Evolutionary conservation across 495 filamentous ascomycete genomes (phyloP).

Genomic region (Xylaria flabelliformis): DNA sequence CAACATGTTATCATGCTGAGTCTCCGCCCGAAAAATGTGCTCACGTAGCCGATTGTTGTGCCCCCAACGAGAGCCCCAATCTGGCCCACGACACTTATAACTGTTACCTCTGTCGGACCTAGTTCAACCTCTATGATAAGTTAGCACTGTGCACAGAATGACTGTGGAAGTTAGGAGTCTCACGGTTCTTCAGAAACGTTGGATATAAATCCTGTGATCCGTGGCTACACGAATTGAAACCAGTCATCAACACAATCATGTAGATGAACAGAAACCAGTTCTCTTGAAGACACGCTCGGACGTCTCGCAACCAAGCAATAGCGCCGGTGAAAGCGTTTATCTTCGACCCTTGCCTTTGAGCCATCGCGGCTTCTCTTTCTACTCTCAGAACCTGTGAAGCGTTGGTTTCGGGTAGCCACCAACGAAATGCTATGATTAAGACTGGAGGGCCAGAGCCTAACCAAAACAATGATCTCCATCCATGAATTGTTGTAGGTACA

Average conservation of each 20-base stretch:
- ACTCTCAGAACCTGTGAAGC: conserved; percentile 29
- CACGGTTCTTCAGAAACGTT: conserved; percentile 71
- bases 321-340: conserved; percentile 50
- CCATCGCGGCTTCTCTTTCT: conserved; percentile 50
- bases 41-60: conserved; percentile 72
- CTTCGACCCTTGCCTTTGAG: conserved; percentile 62
- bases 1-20: conserved; percentile 77
- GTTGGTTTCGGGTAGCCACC: conserved; percentile 78
- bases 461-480: conserved; percentile 81
- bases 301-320: conserved; percentile 70
- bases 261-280: conserved; percentile 80
- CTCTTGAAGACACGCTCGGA: conserved; percentile 69
- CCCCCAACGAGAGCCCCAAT: conserved; percentile 77
- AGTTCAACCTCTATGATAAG: conserved; percentile 64
- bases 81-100: conserved; percentile 82
- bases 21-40: conserved; percentile 78
- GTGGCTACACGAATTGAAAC: conserved; percentile 89
- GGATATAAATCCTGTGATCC: conserved; percentile 89
- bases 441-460: conserved; percentile 79
- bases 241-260: conserved; percentile 80
- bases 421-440: conserved; percentile 75
- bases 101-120: conserved; percentile 68
- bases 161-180: not conserved
- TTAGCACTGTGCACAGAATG: not conserved
- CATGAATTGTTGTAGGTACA: conserved; percentile 71